Percentiles rank a stretch among this genome's conserved stretches.
Conservation (phyloP, 805 yeast species). For the Kuraishia molischiana region DNA sequence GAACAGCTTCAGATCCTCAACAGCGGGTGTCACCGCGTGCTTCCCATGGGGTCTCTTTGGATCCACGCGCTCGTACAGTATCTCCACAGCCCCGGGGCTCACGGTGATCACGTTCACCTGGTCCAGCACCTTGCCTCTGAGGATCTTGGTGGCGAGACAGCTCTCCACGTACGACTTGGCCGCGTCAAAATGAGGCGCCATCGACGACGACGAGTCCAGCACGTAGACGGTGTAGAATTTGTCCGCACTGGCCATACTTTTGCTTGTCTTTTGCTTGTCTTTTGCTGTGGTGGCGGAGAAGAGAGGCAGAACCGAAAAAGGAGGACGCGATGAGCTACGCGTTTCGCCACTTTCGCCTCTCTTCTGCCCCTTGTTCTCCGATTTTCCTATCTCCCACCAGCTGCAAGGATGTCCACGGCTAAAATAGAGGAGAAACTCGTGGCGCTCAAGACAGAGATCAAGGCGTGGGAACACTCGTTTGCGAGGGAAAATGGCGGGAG, state of each 20-base stretch:
- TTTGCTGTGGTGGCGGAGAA: no score
- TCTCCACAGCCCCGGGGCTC: neutral
- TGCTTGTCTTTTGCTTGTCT: no score
- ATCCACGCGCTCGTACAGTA: neutral
- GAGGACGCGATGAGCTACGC: no score
- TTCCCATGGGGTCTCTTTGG: neutral
- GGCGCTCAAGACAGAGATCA: conserved; percentile 29
- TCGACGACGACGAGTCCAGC: conserved; percentile 32
- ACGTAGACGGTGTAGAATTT: conserved; percentile 19
- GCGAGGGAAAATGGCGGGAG: conserved; percentile 23
- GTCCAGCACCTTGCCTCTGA: conserved; percentile 5
- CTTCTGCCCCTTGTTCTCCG: no score
- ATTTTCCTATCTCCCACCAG: no score
- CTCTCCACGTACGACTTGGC: conserved; percentile 27
- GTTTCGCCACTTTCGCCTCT: no score
- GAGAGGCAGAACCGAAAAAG: no score
- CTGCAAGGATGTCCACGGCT: no score
- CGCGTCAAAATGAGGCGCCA: conserved; percentile 23
- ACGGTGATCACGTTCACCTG: conserved; percentile 4
- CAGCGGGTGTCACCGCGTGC: neutral
- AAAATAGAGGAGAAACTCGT: neutral
- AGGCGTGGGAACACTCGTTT: conserved; percentile 45
- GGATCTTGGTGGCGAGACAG: conserved; percentile 7
- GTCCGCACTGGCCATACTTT: conserved; percentile 3
- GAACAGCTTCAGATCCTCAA: neutral